Base-by-base conservation (phyloP, 2,329 filamentous ascomycete species). In the Huntiella bhutanensis region DNA sequence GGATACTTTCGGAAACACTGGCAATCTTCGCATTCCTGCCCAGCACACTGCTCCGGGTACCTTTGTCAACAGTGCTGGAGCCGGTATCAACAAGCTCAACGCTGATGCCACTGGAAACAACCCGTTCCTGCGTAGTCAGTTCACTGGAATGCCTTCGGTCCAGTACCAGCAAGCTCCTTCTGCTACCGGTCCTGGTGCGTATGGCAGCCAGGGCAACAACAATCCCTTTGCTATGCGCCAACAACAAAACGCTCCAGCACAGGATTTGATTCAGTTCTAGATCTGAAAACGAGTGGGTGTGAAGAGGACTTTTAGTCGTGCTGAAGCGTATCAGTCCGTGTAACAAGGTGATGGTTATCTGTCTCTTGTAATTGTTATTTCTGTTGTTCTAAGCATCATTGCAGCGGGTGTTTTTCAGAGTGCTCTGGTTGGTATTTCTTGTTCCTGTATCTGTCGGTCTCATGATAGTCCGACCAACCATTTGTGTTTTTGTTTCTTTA, bases 1-100 rank as follows among this genome's bases (percentile, higher is more conserved):
- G 68, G 91, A 98, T 59, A 98, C 91, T 0, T 98, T 92, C 59
- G 91, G 91, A 53, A 98, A 98, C 60, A 84, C 84, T n/a, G 91
- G 91, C 54, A 84, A 96, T 53, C 70, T 94, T 41, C 86, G 91
- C 61, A 93, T 98, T 52, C 91, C 91, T 1, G 79, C 91, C 2
- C 91, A 98, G 59, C 91, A 98, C 61, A 98, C 91, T 0, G 86
- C 91, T 1, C 91, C 91, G 0, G 91, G 88, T 19, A 92, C 83
- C 0, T 98, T 96, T 60, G 80, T 98, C 64, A 98, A 98, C 64
- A 93, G 84, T 50, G 86, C 91, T 5, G 91, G 91, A 43, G 70
- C 80, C 34, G 83, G 84, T n/a, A 64, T 83, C 48, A 75, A 76
- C 54, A 73, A 74, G 49, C 63, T 95, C 38, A 82, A 67, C 50